Evolutionary conservation across 768 basidiomycete species (phyloP).

Genomic region (Suillus americanus): DNA sequence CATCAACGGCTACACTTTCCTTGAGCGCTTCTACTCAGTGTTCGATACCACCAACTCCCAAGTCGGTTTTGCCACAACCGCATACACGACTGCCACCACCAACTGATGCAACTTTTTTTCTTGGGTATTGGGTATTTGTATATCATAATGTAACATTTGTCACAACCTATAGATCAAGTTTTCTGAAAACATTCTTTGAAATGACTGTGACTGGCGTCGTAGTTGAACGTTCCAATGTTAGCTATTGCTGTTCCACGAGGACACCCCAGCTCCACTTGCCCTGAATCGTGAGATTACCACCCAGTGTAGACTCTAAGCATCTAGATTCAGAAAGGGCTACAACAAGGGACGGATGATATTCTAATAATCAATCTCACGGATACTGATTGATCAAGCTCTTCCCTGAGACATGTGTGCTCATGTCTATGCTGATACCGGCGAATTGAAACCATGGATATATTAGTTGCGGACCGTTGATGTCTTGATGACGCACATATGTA

Average conservation of each 20-base stretch:
- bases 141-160: neutral
- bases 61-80: slow-evolving; percentile 29
- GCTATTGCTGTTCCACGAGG: neutral
- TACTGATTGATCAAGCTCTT: neutral
- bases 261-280: neutral
- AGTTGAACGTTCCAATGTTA: neutral
- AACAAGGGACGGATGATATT: neutral
- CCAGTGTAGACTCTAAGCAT: neutral
- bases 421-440: neutral
- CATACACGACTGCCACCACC: slow-evolving; percentile 30
- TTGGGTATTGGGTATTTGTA: neutral
- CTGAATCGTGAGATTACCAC: neutral
- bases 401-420: neutral
- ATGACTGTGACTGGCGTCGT: neutral
- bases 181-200: neutral
- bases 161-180: neutral
- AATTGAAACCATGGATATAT: neutral
- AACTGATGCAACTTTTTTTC: slow-evolving; percentile 20
- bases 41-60: slow-evolving; percentile 58
- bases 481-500: neutral
- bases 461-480: neutral
- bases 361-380: neutral
- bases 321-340: neutral
- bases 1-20: slow-evolving; percentile 53
- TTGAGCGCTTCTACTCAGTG: slow-evolving; percentile 66